These are phyloP conservation scores for Cryptococcus sp. DNA, from an alignment of 1,284 basidiomycete species.

Conservation along the genomic window DNA sequence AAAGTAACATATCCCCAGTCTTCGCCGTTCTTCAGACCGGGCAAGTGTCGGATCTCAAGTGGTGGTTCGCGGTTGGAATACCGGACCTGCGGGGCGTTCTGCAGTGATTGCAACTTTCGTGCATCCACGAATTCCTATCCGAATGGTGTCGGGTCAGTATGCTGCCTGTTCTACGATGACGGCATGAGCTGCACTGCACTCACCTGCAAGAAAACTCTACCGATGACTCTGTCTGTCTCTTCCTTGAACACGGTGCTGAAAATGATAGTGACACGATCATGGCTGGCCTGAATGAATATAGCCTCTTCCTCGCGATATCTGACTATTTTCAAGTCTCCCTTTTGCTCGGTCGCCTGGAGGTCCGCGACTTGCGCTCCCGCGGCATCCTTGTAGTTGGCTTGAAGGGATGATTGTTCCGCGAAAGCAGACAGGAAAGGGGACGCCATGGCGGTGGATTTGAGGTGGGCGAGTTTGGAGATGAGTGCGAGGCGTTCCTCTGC, in stretches of 20 bases:
- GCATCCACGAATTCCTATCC: slow-evolving; percentile 96
- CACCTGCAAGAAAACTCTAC: slow-evolving; percentile 95
- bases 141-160: not conserved
- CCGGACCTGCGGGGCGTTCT: slow-evolving; percentile 97
- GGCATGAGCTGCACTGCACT: slow-evolving; percentile 28
- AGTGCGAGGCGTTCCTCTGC: slow-evolving; percentile 76
- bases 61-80: slow-evolving; percentile 95
- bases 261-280: slow-evolving; percentile 95
- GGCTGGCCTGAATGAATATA: slow-evolving; percentile 89
- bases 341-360: slow-evolving; percentile 52
- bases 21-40: slow-evolving; percentile 78
- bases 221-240: slow-evolving; percentile 95
- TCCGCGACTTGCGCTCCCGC: slow-evolving; percentile 54
- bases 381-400: slow-evolving; percentile 56
- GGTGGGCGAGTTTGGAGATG: slow-evolving; percentile 76
- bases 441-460: slow-evolving; percentile 93
- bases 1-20: slow-evolving; percentile 99
- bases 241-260: slow-evolving; percentile 97
- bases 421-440: slow-evolving; percentile 94
- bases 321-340: slow-evolving; percentile 85
- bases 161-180: not conserved
- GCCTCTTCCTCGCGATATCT: slow-evolving; percentile 97
- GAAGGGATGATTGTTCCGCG: slow-evolving; percentile 79
- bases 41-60: slow-evolving; percentile 86
- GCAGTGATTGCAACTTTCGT: slow-evolving; percentile 84